Evolutionary conservation across 805 yeast species (phyloP).

Genomic region (Grigorovia yakushimaensis): DNA sequence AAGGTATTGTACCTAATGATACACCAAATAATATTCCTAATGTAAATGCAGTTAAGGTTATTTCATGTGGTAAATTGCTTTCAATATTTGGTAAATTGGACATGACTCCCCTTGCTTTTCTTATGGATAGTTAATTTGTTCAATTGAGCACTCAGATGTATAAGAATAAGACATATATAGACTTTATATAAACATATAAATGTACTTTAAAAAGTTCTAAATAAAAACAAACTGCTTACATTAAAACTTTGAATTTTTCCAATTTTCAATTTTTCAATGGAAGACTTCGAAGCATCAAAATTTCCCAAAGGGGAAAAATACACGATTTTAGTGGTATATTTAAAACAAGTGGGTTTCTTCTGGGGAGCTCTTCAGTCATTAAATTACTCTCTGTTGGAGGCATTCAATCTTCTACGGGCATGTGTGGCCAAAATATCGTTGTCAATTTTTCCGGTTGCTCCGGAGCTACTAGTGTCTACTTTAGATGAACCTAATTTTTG

Average conservation of each 20-base stretch:
- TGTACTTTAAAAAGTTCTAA: too few species aligned
- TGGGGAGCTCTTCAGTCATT: not conserved
- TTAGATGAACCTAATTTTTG: constrained; percentile 3
- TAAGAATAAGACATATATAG: not conserved
- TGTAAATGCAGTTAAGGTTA: constrained; percentile 35
- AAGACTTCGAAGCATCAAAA: not conserved
- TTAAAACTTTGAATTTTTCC: too few species aligned
- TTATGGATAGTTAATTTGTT: too few species aligned
- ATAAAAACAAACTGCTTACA: too few species aligned
- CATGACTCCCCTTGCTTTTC: too few species aligned
- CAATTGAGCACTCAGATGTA: too few species aligned
- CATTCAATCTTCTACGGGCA: not conserved
- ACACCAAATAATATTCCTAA: constrained; percentile 38
- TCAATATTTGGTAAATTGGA: constrained; percentile 26
- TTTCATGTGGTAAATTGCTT: constrained; percentile 34
- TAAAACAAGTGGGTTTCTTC: not conserved
- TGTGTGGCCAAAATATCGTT: not conserved
- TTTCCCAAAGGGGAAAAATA: constrained; percentile 4
- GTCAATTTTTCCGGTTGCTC: too few species aligned
- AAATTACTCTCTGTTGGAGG: not conserved
- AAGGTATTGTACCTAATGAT: constrained; percentile 25
- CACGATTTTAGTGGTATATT: constrained; percentile 1
- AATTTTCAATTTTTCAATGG: not conserved
- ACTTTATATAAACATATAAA: not conserved
- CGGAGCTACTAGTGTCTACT: too few species aligned